Evolutionary conservation across 352 stramenopile species (phyloP), one percentile per base, ranked within the genome.

Genomic region (Globisporangium solare): DNA sequence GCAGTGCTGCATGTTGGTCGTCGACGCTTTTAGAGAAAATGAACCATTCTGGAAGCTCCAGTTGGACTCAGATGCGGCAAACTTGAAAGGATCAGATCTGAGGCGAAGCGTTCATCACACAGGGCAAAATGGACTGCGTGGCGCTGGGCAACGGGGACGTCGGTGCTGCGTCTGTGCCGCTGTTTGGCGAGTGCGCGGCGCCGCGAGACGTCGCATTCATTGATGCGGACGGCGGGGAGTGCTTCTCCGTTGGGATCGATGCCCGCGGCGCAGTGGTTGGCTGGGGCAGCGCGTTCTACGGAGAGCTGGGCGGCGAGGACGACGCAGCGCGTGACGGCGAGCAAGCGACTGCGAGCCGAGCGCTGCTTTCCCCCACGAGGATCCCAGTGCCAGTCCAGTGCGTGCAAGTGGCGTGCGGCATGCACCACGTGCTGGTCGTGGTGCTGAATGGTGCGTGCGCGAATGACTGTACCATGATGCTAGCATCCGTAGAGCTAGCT

Each of bases 201-300:
- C 60, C 64, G 20, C 10, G 45, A 14, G 41, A 40, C 27, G 43
- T 13, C 5, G 46, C 6, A 13, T 73, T 75, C 15, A 31, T 64
- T 12, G 47, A 35, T 47, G 62, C 69, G 12, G 74, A 75, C 18
- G 79, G 74, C 17, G 81, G 81, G 17, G 79, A 88, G 27, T 73
- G 64, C 13, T 89, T 91, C 55, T 77, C 75, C 1, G 60, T 92
- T 14, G 61, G 63, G 27, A 32, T 85, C 12, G 58, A 59, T 47
- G 50, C 43, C 0, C 56, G 52, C 41, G 76, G 74, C 0, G 58
- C 64, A 0, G 62, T 88, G 3, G 13, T 86, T 18, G 81, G 77
- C 22, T 93, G 81, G 81, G 83, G 83, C 7, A 63, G 54, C 13
- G 66, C 65, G 15, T 89, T 92, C 53, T 88, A 93, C 58, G 79